Evolutionary conservation across 2,329 filamentous ascomycete genomes (phyloP), one percentile per base, ranked within the genome.

Genomic region (Alternaria triticimaculans): DNA sequence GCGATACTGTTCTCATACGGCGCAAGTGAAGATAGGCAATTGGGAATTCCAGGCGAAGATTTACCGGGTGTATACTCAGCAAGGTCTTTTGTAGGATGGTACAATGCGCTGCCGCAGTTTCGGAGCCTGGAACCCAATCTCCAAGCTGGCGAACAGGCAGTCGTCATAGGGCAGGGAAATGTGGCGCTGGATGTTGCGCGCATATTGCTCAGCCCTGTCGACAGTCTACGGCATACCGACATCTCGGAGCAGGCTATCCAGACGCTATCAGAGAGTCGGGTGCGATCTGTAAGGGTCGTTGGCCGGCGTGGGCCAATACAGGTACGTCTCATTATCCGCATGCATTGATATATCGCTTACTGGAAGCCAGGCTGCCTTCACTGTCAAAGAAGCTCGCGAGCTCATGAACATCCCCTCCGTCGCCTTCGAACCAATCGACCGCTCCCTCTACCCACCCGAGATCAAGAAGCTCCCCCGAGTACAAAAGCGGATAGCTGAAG

Each of bases 41-140:
- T 99, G 0, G 90, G 88, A 0, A 89, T 99, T 37, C 89, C 91
- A 0, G 94, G 95, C 9, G 96, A 99, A 75, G 86, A 90, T 6
- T 82, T 96, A 7, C 84, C 85, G 25, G 93, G 92, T 3, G 89
- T 98, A 18, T 91, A 94, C 77, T 97, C 94, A 8, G 96, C 96
- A 3, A 88, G 96, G 26, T 91, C 94, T 43, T 97, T 98, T 78
- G 96, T 99, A 2, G 96, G 94, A 18, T 99, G 96, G 96, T 99
- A 99, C 80, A 99, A 99, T 79, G 96, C 96, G 3, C 85, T 97
- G 3, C 96, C 96, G 0, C 92, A 96, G 71, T 92, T 92, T 76
- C 87, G 90, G 20, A 80, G 87, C 70, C 82, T 97, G 8, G 83
- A 87, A n/a, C 92, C 94, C 0, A 87, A 93, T 74, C 85, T 98